phyloP scores from a whole-genome alignment of 2,329 filamentous ascomycete species.

The Pseudocercospora crystallina region DNA sequence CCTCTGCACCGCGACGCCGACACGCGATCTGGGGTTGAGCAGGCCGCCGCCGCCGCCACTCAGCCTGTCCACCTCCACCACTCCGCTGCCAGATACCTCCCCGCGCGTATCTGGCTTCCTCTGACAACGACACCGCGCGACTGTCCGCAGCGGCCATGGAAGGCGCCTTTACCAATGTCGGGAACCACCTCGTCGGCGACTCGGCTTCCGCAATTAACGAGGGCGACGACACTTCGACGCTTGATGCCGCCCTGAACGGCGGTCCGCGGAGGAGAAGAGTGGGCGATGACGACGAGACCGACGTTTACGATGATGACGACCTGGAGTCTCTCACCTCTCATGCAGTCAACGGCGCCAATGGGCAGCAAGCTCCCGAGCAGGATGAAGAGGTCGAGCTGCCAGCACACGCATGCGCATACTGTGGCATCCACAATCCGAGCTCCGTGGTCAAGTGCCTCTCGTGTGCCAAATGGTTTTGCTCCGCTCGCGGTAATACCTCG shows the following conservation, averaged over 20 bases:
- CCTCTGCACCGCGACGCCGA: background rate
- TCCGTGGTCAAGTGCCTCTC: slow-evolving; percentile 94
- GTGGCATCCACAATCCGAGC: slow-evolving; percentile 92
- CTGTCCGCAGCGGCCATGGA: slow-evolving; percentile 58
- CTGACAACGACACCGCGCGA: no score
- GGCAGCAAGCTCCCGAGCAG: slow-evolving; percentile 57
- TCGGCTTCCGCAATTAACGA: slow-evolving; percentile 86
- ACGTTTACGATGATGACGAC: slow-evolving; percentile 71
- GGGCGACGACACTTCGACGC: slow-evolving; percentile 61
- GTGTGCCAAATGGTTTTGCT: slow-evolving; percentile 99
- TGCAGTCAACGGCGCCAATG: slow-evolving; percentile 72
- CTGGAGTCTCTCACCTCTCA: slow-evolving; percentile 74
- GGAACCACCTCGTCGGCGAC: slow-evolving; percentile 82
- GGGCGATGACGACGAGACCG: slow-evolving; percentile 87
- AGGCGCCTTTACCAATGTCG: slow-evolving; percentile 83
- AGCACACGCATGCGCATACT: slow-evolving; percentile 94
- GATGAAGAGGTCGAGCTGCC: slow-evolving; percentile 86
- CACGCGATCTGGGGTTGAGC: background rate
- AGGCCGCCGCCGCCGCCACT: slow-evolving; percentile 6
- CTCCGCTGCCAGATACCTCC: background rate
- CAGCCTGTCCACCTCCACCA: slow-evolving; percentile 1
- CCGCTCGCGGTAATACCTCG: slow-evolving; percentile 90
- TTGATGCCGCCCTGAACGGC: slow-evolving; percentile 68
- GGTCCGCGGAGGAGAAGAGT: slow-evolving; percentile 65
- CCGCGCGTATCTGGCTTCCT: background rate